Base-by-base conservation (phyloP, 345 rosid genomes). In the Pelargonium nanum region DNA sequence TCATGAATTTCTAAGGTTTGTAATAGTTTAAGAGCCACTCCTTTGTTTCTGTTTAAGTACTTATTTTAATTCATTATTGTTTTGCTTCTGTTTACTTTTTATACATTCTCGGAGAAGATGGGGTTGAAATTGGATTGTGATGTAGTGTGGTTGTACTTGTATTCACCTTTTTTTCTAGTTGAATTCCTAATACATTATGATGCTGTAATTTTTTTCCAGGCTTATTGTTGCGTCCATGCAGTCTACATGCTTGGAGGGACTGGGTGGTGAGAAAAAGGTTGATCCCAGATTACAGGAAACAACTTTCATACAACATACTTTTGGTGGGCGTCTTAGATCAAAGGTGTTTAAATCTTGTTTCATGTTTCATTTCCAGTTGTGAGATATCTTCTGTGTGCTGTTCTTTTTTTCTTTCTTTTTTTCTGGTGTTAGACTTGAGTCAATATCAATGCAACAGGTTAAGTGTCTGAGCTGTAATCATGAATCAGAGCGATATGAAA, bases 221-320 rank as follows among this genome's bases (percentile, higher is more conserved):
- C 86, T 85, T 70, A 72, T 88, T 64, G 77, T 88, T 64, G 82
- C 91, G 19, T 88, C 87, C 8, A 80, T 88, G 96, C 96, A 88
- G 72, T 77, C 87, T 55, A 88, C 81, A 73, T 85, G 96, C 74
- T 79, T 88, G 77, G 89, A 88, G 77, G 78, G 81, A 58, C 75
- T 80, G 48, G 96, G 91, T 58, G 96, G 89, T 16, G 93, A 88
- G 77, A 78, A 72, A 54, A 84, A 79, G 78, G 89, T 88, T 58
- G 81, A 80, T 56, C 80, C 80, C 9, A 66, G 82, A 52, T 71
- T 78, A 74, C 96, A 88, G 70, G 91, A 88, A 74, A 85, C 96
- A n/a, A 88, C 91, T 19, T 85, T 85, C 61, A 77, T 88, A 71
- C 96, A 88, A 44, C 91, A 85, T 67, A 81, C 85, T 55, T 88